phyloP scores from a whole-genome alignment of 495 filamentous ascomycete species.

The Penicillium arizonense region DNA sequence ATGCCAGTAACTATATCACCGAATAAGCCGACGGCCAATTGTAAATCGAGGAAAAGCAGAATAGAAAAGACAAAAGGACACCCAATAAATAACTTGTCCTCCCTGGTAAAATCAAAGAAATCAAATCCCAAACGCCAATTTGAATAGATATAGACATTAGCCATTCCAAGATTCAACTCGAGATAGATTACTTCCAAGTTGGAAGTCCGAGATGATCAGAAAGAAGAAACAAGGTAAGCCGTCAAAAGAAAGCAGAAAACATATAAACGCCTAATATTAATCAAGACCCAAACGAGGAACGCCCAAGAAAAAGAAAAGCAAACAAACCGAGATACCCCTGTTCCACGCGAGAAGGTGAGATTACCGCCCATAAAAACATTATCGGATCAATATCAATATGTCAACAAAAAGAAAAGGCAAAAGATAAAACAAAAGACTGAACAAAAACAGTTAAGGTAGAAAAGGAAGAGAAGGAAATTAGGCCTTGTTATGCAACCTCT shows the following conservation, averaged over 20 bases:
- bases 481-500: constrained; percentile 24
- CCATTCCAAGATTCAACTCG: neutral
- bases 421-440: constrained; percentile 3
- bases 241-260: neutral
- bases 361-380: constrained; percentile 4
- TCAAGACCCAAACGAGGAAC: neutral
- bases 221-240: constrained; percentile 2
- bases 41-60: too few species aligned
- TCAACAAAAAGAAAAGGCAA: neutral
- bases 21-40: too few species aligned
- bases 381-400: constrained; percentile 2
- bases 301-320: too few species aligned
- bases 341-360: neutral
- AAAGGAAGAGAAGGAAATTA: constrained; percentile 11
- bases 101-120: neutral
- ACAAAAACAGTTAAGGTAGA: constrained; percentile 7
- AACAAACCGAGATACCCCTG: too few species aligned
- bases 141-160: neutral
- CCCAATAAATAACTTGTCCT: neutral
- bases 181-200: neutral
- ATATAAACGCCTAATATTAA: neutral
- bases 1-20: too few species aligned
- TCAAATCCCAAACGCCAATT: neutral
- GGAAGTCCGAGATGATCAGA: neutral
- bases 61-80: neutral